These are phyloP conservation scores for Fusarium fracticaudum DNA, from an alignment of 2,329 filamentous ascomycete species.

Conservation along the genomic window DNA sequence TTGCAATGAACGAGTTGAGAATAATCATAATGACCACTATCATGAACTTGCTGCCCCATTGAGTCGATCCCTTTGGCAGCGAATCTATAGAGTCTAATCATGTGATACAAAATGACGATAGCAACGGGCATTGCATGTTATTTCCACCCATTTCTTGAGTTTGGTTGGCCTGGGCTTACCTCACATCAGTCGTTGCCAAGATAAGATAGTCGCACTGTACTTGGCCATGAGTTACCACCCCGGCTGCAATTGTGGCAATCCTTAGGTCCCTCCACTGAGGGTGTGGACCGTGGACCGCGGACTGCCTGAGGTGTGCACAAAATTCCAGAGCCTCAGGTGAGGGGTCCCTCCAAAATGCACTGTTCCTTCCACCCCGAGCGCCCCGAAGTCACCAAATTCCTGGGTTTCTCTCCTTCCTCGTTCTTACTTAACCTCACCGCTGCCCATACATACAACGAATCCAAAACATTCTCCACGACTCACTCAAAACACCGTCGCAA, in stretches of 20 bases:
- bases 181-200: conserved; percentile 22
- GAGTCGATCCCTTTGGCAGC: not conserved
- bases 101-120: conserved; percentile 13
- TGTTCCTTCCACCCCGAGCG: conserved; percentile 27
- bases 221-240: not conserved
- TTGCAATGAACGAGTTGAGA: not conserved
- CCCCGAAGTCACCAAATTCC: conserved; percentile 32
- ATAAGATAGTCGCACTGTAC: conserved; percentile 21
- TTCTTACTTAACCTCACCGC: conserved; percentile 33
- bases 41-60: not conserved
- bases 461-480: conserved; percentile 17
- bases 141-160: not conserved
- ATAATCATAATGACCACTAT: not conserved
- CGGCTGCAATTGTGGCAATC: conserved; percentile 25
- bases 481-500: not conserved
- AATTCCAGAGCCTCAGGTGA: conserved; percentile 38
- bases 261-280: conserved; percentile 8
- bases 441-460: conserved; percentile 10
- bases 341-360: conserved; percentile 27
- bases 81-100: not conserved
- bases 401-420: conserved; percentile 20
- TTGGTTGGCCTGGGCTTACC: not conserved
- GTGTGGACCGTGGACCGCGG: not conserved
- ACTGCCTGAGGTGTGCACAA: conserved; percentile 18
- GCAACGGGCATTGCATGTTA: not conserved